Conservation (phyloP, 768 basidiomycete species). For the Daedaleopsis nitida region DNA sequence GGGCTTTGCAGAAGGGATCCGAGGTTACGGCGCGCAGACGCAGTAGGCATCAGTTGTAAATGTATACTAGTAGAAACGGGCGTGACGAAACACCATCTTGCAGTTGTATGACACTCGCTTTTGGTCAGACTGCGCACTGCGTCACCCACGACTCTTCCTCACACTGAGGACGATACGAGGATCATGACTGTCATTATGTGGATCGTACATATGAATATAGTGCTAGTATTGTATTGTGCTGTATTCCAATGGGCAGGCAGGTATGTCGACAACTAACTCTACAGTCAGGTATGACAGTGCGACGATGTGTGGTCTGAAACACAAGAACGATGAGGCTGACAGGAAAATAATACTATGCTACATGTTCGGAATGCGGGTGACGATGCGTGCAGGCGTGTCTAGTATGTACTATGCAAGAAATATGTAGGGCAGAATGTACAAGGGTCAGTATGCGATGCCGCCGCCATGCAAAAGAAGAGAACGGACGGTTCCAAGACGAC, state of each 20-base stretch:
- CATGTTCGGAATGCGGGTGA: neutral
- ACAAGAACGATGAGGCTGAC: neutral
- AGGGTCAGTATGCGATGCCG: too few relatives aligned
- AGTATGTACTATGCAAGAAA: neutral
- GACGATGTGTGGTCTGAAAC: too few relatives aligned
- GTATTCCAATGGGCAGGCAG: neutral
- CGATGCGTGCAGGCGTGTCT: neutral
- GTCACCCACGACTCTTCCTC: too few relatives aligned
- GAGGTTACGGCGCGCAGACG: conserved; percentile 91
- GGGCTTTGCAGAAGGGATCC: conserved; percentile 90
- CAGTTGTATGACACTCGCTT: neutral
- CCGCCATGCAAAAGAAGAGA: too few relatives aligned
- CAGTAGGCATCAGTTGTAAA: conserved; percentile 48
- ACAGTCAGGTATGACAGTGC: neutral
- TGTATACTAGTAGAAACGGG: neutral
- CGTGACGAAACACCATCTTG: neutral
- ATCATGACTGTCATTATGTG: neutral
- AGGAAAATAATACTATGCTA: neutral
- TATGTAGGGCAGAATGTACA: neutral
- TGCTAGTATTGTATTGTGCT: neutral
- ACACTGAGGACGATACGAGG: neutral
- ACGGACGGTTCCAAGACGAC: too few relatives aligned
- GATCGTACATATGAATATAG: too few relatives aligned
- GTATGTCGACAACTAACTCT: neutral
- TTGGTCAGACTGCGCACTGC: too few relatives aligned